phyloP scores from a whole-genome alignment of 495 filamentous ascomycete genomes.

The Trichoderma virens region DNA sequence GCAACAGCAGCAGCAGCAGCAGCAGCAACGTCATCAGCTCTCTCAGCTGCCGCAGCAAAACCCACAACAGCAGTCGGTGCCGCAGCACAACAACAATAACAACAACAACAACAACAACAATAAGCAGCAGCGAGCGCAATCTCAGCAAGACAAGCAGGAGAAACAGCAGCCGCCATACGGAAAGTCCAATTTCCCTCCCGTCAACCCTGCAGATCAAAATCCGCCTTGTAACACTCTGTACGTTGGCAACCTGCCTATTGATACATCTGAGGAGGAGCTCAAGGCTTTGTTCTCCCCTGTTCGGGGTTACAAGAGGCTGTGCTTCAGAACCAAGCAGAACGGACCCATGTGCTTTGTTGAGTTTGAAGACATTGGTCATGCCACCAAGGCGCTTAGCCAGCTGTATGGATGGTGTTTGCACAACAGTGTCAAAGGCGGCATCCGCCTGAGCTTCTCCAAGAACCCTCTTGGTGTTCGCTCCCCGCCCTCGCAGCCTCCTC shows the following conservation, averaged over 20 bases:
- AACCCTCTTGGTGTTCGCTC: constrained; percentile 92
- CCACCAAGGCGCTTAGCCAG: constrained; percentile 87
- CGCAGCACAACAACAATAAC: background rate
- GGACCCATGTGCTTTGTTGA: constrained; percentile 99
- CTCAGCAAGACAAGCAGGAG: background rate
- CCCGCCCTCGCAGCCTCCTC: constrained; percentile 29
- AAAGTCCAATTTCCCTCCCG: constrained; percentile 71
- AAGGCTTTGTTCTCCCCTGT: constrained; percentile 93
- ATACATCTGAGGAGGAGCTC: constrained; percentile 93
- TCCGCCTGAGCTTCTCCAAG: constrained; percentile 97
- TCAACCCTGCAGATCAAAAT: constrained; percentile 94
- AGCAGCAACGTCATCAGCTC: background rate
- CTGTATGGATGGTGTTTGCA: constrained; percentile 83
- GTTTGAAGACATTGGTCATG: constrained; percentile 91
- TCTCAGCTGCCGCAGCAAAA: background rate
- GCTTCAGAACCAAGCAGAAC: constrained; percentile 96
- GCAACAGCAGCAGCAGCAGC: background rate
- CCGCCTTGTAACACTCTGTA: constrained; percentile 98
- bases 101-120: background rate
- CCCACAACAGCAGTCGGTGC: background rate
- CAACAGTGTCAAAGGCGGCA: constrained; percentile 93
- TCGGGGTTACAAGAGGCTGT: constrained; percentile 91
- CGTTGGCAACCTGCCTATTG: constrained; percentile 89
- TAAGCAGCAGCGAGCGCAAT: background rate
- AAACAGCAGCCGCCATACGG: constrained; percentile 45